These are phyloP conservation scores for Bauhinia variegata DNA, from an alignment of 306 rosid species.

Conservation along the genomic window DNA sequence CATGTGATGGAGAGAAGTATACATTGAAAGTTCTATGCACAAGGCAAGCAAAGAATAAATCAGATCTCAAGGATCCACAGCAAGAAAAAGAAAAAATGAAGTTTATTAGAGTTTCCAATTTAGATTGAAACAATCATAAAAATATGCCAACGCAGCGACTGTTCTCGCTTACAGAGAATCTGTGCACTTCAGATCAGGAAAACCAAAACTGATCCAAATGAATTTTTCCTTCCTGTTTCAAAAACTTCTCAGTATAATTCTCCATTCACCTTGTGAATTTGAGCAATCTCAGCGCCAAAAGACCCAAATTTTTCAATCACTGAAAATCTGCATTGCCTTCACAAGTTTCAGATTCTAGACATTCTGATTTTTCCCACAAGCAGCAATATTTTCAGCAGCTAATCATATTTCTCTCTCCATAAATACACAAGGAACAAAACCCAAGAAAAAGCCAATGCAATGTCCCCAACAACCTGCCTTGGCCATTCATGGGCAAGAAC, in stretches of 20 bases:
- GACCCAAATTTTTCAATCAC: neutral
- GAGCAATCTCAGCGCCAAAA: neutral
- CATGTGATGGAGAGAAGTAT: neutral
- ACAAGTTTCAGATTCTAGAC: neutral
- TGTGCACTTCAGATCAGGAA: too few species aligned
- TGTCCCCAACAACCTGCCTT: slow-evolving; percentile 71
- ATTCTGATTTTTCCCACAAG: neutral
- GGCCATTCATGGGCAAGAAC: slow-evolving; percentile 77
- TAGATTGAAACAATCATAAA: too few species aligned
- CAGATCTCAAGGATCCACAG: neutral
- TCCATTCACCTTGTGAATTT: neutral
- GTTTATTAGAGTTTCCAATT: too few species aligned
- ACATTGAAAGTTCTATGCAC: neutral
- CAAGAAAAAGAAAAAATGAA: neutral
- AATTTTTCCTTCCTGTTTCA: neutral
- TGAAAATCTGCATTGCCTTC: neutral
- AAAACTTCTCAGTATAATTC: neutral
- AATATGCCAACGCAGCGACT: too few species aligned
- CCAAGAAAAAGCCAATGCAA: slow-evolving; percentile 83
- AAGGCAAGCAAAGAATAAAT: neutral
- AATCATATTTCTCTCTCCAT: neutral
- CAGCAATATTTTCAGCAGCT: neutral
- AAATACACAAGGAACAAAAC: slow-evolving; percentile 61
- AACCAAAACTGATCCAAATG: neutral
- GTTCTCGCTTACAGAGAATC: too few species aligned